A percentile compares a stretch with the other conserved stretches of the same genome.
Conservation (phyloP, 768 basidiomycete genomes). For the Dioszegia aurantiaca region DNA sequence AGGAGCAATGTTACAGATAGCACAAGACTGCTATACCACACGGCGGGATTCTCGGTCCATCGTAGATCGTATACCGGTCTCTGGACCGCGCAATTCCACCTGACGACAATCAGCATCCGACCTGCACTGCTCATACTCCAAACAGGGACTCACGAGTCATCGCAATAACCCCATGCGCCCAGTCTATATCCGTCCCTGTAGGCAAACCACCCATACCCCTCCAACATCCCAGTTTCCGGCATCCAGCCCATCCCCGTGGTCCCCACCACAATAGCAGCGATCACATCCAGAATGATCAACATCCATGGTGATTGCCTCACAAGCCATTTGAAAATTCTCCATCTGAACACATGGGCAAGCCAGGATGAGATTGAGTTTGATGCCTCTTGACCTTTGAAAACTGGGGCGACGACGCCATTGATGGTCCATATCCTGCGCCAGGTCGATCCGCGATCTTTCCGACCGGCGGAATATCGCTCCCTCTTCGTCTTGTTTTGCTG, state of each 20-base stretch:
- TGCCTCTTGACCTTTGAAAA: too few relatives aligned
- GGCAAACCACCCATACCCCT: slow-evolving; percentile 6
- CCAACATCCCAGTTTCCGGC: slow-evolving; percentile 1
- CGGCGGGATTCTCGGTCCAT: neutral
- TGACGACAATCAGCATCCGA: neutral
- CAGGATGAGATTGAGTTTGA: too few relatives aligned
- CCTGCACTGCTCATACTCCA: neutral
- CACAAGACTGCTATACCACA: slow-evolving; percentile 1
- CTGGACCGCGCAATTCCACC: neutral
- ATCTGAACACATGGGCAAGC: neutral
- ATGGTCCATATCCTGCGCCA: slow-evolving; percentile 9
- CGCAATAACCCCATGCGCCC: slow-evolving; percentile 12
- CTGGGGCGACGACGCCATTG: slow-evolving; percentile 7
- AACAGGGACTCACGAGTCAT: slow-evolving; percentile 3
- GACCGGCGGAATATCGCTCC: neutral
- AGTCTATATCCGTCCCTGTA: slow-evolving; percentile 1
- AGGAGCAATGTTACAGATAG: too few relatives aligned
- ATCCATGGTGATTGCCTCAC: slow-evolving; percentile 10
- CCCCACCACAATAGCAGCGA: slow-evolving; percentile 1
- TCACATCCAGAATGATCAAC: slow-evolving; percentile 4
- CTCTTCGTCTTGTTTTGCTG: neutral
- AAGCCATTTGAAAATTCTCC: neutral
- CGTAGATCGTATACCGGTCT: slow-evolving; percentile 3
- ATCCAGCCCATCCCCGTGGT: neutral
- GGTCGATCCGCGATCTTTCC: slow-evolving; percentile 1